A percentile compares a stretch with the other conserved stretches of the same genome.
These are phyloP conservation scores for Hyphodiscus sp. DNA, from an alignment of 2,329 filamentous ascomycete species.

Conservation along the genomic window DNA sequence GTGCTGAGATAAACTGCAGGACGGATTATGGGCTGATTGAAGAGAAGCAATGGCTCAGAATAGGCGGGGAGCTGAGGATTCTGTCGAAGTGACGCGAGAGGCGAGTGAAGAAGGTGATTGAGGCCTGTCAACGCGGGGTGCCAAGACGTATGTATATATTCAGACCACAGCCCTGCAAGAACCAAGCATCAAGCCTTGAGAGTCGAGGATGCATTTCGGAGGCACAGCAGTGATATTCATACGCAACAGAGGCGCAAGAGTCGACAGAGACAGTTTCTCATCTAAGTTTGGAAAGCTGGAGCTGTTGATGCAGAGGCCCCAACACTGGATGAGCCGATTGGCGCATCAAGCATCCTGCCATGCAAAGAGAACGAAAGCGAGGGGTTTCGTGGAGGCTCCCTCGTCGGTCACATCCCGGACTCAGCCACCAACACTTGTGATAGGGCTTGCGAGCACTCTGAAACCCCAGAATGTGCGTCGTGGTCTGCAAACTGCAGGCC, in stretches of 20 bases:
- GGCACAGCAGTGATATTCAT: neutral
- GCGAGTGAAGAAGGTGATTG: neutral
- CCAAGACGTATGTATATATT: neutral
- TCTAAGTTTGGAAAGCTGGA: neutral
- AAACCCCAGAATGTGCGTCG: too few relatives aligned
- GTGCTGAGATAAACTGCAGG: neutral
- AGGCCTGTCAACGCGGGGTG: neutral
- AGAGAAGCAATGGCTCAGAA: neutral
- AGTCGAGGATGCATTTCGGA: neutral
- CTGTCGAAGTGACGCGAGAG: neutral
- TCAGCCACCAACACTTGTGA: too few relatives aligned
- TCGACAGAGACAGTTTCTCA: neutral
- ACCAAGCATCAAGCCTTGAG: neutral
- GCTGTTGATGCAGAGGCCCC: neutral
- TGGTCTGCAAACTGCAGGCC: too few relatives aligned
- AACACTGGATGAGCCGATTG: neutral
- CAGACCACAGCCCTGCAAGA: too few relatives aligned
- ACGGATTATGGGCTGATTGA: neutral
- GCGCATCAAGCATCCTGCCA: neutral
- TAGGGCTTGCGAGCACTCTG: too few relatives aligned
- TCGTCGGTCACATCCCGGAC: too few relatives aligned
- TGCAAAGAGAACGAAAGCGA: neutral
- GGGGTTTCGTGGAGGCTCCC: too few relatives aligned
- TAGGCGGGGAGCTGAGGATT: neutral
- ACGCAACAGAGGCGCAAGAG: neutral